phyloP scores from a whole-genome alignment of 176 grass and related monocot genomes.

The Rhynchospora breviuscula region DNA sequence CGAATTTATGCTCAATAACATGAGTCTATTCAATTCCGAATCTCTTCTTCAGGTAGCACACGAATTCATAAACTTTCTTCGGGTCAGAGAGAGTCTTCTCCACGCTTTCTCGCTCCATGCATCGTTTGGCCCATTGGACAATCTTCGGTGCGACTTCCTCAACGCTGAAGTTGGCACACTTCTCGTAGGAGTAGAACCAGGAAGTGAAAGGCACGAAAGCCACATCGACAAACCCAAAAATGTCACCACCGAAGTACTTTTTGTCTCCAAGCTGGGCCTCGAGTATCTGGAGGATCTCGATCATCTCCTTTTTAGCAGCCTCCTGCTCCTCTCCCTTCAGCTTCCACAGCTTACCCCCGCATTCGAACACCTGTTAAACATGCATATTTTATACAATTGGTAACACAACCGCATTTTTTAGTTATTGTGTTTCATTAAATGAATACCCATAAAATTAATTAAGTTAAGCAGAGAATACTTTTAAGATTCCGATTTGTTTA shows the following conservation, averaged over 20 bases:
- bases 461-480: no score
- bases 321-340: constrained; percentile 28
- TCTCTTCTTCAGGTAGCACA: constrained; percentile 30
- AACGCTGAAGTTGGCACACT: constrained; percentile 15
- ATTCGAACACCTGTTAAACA: constrained; percentile 28
- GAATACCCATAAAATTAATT: no score
- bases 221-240: constrained; percentile 33
- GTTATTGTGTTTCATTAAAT: no score
- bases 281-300: constrained; percentile 21
- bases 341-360: constrained; percentile 32
- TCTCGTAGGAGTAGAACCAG: constrained; percentile 36
- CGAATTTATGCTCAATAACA: neutral
- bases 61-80: constrained; percentile 30
- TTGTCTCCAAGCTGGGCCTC: constrained; percentile 35
- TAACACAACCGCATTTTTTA: no score
- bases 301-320: constrained; percentile 28
- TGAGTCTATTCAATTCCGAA: neutral
- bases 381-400: no score
- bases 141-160: constrained; percentile 23
- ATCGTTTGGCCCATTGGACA: constrained; percentile 28
- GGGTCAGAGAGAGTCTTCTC: constrained; percentile 18
- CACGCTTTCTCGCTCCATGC: constrained; percentile 29
- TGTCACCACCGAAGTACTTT: constrained; percentile 30
- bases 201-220: constrained; percentile 25
- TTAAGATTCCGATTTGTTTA: no score